Base-by-base conservation (phyloP, 768 basidiomycete species). In the Boletus vermiculosoides region DNA sequence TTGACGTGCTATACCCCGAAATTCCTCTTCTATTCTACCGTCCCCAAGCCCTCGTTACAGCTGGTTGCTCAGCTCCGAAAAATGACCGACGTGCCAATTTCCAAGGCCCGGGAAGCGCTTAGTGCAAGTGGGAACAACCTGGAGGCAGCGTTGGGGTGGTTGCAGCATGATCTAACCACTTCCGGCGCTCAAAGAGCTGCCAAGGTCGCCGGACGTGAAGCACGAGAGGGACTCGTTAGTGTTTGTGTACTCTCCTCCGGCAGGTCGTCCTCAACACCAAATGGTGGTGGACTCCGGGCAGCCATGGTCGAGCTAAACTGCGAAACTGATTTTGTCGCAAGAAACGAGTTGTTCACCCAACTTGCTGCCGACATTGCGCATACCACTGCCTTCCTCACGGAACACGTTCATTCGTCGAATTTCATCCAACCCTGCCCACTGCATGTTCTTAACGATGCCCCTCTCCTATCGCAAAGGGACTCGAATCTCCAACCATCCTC, bases 291-390 rank as follows among this genome's bases (percentile, higher is more conserved):
- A 39, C 73, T 90, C 36, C 83, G 91, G 37, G 93, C 90, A 12
- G 86, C 88, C 20, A 89, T 97, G 82, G 77, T 98, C 55, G 95
- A 98, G 72, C 77, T 97, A 58, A 92, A 92, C 63, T 98, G 95
- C 76, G 95, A 98, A 76, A 97, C 95, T 51, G 95, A 98, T 75
- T 98, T 97, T 69, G 95, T 98, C 30, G 92, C 86, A 23, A 76
- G 91, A 61, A 95, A 92, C 64, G 83, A 87, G 56, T 77, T 93
- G 13, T 98, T 98, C 65, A 79, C 83, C 16, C 78, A 79, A 52
- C 81, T 95, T 39, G 88, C 90, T 13, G 78, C 80, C 40, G 86
- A 92, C 63, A 87, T 97, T 62, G 88, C 92, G 16, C 86, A 90
- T 63, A 93, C 91, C 1, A 85, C 87, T 34, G 92, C 92, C 7